Percentiles rank a stretch among this genome's conserved stretches.
Evolutionary conservation across 139 green algal genomes (phyloP).

Genomic region (Coccomyxa sp.): DNA sequence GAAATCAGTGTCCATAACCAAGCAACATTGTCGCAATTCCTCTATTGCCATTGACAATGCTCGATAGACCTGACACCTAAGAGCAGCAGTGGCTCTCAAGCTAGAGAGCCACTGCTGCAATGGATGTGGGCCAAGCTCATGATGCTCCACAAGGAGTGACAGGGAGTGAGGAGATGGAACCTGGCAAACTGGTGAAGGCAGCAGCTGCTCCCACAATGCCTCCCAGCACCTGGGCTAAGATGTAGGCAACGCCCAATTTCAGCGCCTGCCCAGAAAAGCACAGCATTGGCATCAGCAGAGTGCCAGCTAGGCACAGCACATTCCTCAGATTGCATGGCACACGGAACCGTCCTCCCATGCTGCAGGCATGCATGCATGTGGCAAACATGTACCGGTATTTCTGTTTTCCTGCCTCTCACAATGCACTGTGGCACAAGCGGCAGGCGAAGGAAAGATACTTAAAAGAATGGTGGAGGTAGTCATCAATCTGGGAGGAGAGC

Average conservation of each 20-base stretch:
- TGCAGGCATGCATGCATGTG: neutral
- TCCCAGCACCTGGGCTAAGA: conserved; percentile 10
- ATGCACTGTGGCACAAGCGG: neutral
- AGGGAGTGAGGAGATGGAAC: neutral
- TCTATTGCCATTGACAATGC: neutral
- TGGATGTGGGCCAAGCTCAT: no score
- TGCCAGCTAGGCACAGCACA: neutral
- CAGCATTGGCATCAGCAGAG: neutral
- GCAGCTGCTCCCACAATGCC: conserved; percentile 11
- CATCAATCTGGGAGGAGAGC: neutral
- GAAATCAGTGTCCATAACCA: neutral
- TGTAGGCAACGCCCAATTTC: conserved; percentile 7
- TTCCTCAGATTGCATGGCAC: neutral
- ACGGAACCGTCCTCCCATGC: neutral
- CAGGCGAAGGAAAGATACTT: neutral
- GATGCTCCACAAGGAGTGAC: no score
- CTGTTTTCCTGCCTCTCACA: neutral
- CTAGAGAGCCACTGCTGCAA: no score
- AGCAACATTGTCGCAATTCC: neutral
- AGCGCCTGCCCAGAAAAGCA: conserved; percentile 3
- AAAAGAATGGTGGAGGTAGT: neutral
- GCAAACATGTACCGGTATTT: neutral
- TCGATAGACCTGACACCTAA: neutral
- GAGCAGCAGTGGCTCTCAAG: neutral
- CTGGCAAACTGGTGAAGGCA: conserved; percentile 10